Conservation (phyloP, 139 green algal genomes). For the Parachlorella kessleri region DNA sequence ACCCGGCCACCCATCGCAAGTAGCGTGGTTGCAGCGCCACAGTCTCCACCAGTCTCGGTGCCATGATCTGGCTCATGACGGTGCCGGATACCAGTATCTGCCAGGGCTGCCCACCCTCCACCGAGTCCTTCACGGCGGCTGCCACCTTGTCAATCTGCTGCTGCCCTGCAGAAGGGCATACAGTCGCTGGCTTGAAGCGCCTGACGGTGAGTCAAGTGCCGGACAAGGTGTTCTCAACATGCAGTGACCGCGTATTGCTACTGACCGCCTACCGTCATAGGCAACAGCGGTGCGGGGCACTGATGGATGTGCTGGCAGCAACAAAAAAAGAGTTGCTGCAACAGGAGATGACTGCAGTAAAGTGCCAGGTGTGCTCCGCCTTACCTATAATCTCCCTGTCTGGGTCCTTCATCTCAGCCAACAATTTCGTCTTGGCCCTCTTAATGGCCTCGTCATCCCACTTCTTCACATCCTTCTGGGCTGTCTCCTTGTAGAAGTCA, state of each 20-base stretch:
- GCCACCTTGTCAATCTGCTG: conserved; percentile 17
- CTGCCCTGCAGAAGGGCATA: neutral
- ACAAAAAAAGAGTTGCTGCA: too few relatives aligned
- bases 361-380: too few relatives aligned
- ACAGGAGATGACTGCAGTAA: too few relatives aligned
- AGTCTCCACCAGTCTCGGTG: conserved; percentile 22
- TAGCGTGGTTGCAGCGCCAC: conserved; percentile 22
- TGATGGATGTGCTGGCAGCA: too few relatives aligned
- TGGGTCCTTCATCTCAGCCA: conserved; percentile 15
- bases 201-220: too few relatives aligned
- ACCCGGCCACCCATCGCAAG: conserved; percentile 10
- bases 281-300: too few relatives aligned
- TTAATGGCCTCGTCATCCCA: conserved; percentile 20
- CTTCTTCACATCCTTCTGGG: neutral
- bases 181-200: too few relatives aligned
- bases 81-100: conserved; percentile 19
- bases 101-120: conserved; percentile 1
- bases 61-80: conserved; percentile 18
- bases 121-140: conserved; percentile 6
- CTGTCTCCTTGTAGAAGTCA: conserved; percentile 27
- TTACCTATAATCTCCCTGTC: conserved; percentile 14
- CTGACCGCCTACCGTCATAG: too few relatives aligned
- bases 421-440: neutral
- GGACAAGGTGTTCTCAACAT: too few relatives aligned
- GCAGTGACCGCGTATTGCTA: too few relatives aligned